These are phyloP conservation scores for Acacia crassicarpa DNA, from an alignment of 306 rosid genomes.

Conservation along the genomic window DNA sequence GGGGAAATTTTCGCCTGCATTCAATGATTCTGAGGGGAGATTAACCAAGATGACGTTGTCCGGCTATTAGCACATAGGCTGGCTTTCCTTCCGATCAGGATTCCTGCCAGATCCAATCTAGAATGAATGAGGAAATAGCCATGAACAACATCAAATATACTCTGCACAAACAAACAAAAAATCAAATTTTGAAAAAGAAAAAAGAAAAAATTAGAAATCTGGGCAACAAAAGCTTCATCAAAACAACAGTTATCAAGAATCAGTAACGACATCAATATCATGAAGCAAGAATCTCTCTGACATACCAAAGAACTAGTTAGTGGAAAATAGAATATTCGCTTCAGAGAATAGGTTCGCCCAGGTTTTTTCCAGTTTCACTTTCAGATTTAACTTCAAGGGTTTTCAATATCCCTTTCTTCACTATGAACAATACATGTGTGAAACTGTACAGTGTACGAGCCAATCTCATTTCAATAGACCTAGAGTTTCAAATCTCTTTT, in stretches of 20 bases:
- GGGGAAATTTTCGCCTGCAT: slow-evolving; percentile 42
- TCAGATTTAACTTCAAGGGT: background rate
- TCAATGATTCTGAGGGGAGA: slow-evolving; percentile 38
- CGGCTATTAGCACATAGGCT: slow-evolving; percentile 52
- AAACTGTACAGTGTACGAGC: background rate
- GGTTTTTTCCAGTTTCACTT: slow-evolving; percentile 1
- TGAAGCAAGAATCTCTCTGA: slow-evolving; percentile 18
- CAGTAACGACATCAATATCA: background rate
- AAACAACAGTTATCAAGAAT: background rate
- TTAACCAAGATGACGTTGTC: slow-evolving; percentile 43
- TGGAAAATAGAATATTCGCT: background rate
- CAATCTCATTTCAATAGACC: slow-evolving; percentile 7
- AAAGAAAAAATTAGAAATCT: background rate
- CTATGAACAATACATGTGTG: background rate
- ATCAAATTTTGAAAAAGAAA: background rate
- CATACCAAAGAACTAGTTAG: background rate
- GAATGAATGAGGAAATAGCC: slow-evolving; percentile 7
- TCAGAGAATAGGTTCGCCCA: background rate
- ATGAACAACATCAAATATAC: background rate
- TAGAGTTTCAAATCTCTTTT: background rate
- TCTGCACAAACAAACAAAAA: background rate
- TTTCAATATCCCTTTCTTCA: slow-evolving; percentile 11
- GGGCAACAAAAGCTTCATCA: background rate
- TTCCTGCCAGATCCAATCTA: slow-evolving; percentile 39
- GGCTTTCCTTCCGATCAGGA: slow-evolving; percentile 18